Evolutionary conservation across 208 protist genomes (phyloP), one percentile per base, ranked within the genome.

Genomic region (Trypanosoma lewisi): DNA sequence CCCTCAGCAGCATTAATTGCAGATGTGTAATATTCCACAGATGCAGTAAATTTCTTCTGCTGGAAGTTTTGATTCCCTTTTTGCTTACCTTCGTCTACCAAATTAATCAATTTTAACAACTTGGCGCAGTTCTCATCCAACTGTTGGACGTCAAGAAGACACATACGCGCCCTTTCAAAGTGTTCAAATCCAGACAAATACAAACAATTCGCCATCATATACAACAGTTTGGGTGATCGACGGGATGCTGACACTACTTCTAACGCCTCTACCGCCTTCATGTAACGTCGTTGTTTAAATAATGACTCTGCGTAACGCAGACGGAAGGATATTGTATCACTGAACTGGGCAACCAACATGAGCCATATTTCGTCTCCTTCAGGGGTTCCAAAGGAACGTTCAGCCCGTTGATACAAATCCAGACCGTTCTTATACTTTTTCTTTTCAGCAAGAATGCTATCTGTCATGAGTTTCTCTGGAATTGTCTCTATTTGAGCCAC

Each of bases 41-140:
- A 78, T 6, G 72, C 73, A 6, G 56, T 73, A 70, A 93, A 96
- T 36, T 84, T 80, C 66, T 93, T 92, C 57, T 77, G 72, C 54
- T 81, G 70, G 60, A 95, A 96, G 64, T 78, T 71, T 48, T 75
- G 63, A 70, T 96, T 96, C 23, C 91, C 91, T 41, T 83, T 84
- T 65, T 96, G 85, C 63, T 96, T 96, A 25, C 76, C 81, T 21
- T 95, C 86, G 52, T 96, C 86, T 3, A 96, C 84, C 2, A 80
- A 42, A 58, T 92, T 73, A 58, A 94, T 87, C 31, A 77, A 60
- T 45, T 79, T 68, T 37, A 90, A 55, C 47, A 96, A 70, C 27
- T 85, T 73, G 1, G 54, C 62, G 61, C 86, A 95, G 48, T 73
- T 82, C 37, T 83, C 77, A 61, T 95, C 89, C n/a, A 86, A 67